A percentile compares a stretch with the other conserved stretches of the same genome.
phyloP scores from a whole-genome alignment of 345 rosid genomes.

The Linum usitatissimum region DNA sequence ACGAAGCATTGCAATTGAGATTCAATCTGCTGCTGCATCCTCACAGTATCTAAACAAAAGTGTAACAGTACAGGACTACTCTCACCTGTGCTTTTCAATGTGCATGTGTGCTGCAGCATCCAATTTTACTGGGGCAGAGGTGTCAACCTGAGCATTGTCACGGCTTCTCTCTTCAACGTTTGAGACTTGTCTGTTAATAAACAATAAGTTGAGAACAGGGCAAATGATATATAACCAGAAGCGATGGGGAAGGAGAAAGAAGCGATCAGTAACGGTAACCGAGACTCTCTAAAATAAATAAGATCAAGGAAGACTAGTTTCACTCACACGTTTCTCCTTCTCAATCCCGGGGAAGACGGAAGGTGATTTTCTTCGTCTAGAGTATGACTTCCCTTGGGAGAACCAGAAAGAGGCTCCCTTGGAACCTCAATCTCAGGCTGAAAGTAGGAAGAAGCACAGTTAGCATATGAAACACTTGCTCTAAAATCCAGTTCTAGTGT shows the following conservation, averaged over 20 bases:
- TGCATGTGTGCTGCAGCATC: constrained; percentile 54
- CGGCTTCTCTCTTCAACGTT: constrained; percentile 34
- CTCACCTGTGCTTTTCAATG: constrained; percentile 76
- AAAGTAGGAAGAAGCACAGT: not conserved
- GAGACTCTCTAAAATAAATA: constrained; percentile 1
- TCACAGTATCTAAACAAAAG: not conserved
- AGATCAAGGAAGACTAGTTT: not conserved
- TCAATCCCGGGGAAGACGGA: constrained; percentile 55
- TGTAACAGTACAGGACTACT: constrained; percentile 1
- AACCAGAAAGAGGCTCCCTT: constrained; percentile 24
- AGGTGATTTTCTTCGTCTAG: constrained; percentile 29
- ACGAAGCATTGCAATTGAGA: no score
- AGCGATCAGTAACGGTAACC: not conserved
- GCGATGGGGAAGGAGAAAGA: not conserved
- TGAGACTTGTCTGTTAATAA: constrained; percentile 34
- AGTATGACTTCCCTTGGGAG: constrained; percentile 30
- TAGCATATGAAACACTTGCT: not conserved
- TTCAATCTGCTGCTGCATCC: no score
- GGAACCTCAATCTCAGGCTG: constrained; percentile 39
- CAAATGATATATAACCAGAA: not conserved
- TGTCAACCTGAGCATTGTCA: constrained; percentile 27
- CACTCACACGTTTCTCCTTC: constrained; percentile 77
- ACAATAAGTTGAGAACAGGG: constrained; percentile 8
- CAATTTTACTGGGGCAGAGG: constrained; percentile 48
- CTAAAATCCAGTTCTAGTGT: not conserved